phyloP scores from a whole-genome alignment of 331 rosid genomes.

The Phaseolus coccineus region DNA sequence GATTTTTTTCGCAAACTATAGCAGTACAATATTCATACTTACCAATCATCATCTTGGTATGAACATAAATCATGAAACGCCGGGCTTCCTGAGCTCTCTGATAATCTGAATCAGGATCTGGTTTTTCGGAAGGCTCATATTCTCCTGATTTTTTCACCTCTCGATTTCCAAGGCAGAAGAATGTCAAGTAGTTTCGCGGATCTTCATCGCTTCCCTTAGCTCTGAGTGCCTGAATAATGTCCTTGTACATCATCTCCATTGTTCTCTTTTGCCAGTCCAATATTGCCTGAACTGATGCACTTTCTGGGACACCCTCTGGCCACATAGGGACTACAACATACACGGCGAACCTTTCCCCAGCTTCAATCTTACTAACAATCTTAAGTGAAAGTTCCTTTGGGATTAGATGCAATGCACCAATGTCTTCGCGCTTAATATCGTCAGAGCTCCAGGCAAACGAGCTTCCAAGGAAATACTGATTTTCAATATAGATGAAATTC shows the following conservation, averaged over 20 bases:
- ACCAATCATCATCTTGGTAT: conserved; percentile 99
- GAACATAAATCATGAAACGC: conserved; percentile 97
- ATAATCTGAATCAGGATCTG: conserved; percentile 77
- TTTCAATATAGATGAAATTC: conserved; percentile 91
- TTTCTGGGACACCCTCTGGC: conserved; percentile 98
- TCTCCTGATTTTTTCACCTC: conserved; percentile 88
- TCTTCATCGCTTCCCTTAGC: conserved; percentile 76
- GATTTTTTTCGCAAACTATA: conserved; percentile 22
- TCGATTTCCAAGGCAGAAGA: conserved; percentile 94
- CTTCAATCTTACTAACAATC: conserved; percentile 84
- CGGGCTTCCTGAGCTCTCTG: conserved; percentile 76
- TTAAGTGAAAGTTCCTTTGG: conserved; percentile 96
- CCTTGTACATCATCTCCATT: conserved; percentile 93
- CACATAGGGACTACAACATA: conserved; percentile 95
- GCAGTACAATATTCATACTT: conserved; percentile 33
- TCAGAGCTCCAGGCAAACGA: conserved; percentile 77
- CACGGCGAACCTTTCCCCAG: conserved; percentile 83
- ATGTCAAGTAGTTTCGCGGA: conserved; percentile 89
- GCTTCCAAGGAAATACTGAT: conserved; percentile 98
- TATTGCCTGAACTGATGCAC: conserved; percentile 95
- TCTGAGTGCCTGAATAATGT: conserved; percentile 63
- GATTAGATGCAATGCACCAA: conserved; percentile 83
- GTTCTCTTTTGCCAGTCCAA: conserved; percentile 98
- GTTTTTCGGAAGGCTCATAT: conserved; percentile 79
- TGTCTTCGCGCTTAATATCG: conserved; percentile 74